A percentile compares a stretch with the other conserved stretches of the same genome.
phyloP scores from a whole-genome alignment of 306 rosid species.

The Coriaria nepalensis region DNA sequence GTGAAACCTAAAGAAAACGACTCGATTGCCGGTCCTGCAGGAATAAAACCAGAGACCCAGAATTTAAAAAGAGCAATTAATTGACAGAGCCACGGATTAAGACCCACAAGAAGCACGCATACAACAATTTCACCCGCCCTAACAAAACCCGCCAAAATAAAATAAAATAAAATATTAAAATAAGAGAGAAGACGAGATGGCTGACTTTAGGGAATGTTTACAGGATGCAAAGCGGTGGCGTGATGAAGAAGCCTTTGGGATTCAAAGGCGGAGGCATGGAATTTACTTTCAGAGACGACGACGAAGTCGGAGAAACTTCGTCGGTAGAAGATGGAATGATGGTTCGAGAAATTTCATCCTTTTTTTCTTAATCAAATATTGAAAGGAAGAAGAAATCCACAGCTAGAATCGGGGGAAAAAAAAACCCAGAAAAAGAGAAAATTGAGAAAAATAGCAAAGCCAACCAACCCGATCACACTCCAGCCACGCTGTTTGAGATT shows the following conservation, averaged over 20 bases:
- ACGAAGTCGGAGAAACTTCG: constrained; percentile 6
- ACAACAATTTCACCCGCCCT: constrained; percentile 8
- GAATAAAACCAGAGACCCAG: constrained; percentile 24
- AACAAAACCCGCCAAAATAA: constrained; percentile 8
- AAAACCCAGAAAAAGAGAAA: not conserved
- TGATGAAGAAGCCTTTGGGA: constrained; percentile 24
- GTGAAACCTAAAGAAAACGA: constrained; percentile 34
- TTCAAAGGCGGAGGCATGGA: constrained; percentile 17
- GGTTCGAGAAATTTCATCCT: no score
- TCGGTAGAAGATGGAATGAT: not conserved
- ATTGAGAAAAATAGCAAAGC: constrained; percentile 1
- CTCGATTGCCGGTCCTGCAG: constrained; percentile 22
- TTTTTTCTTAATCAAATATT: not conserved
- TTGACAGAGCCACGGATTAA: constrained; percentile 16
- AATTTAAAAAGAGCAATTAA: constrained; percentile 3
- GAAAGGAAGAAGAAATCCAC: constrained; percentile 6
- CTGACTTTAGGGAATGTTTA: constrained; percentile 24
- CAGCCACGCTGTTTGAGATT: constrained; percentile 2
- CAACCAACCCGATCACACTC: not conserved
- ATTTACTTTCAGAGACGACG: not conserved
- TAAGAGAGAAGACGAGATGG: constrained; percentile 21
- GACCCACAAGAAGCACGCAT: constrained; percentile 20
- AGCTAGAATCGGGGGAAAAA: not conserved
- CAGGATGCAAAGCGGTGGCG: not conserved
- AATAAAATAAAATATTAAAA: constrained; percentile 5